Percentiles rank a stretch among this genome's conserved stretches.
phyloP scores from a whole-genome alignment of 192 early-diverging fungal species.

The Umbelopsis sp. region DNA sequence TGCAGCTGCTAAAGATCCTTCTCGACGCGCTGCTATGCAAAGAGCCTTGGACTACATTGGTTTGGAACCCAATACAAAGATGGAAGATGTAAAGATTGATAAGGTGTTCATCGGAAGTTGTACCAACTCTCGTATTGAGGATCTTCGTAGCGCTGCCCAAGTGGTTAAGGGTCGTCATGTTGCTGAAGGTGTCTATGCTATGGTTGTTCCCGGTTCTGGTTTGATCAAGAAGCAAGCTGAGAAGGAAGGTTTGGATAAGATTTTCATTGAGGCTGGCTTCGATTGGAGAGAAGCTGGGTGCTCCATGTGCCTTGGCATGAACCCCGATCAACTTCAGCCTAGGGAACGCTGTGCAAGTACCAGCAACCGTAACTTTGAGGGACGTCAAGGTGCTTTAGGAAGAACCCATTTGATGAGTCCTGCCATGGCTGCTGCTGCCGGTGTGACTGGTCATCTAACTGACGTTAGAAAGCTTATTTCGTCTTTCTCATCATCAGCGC shows the following conservation, averaged over 20 bases:
- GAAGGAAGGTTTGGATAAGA: slow-evolving; percentile 66
- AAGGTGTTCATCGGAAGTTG: slow-evolving; percentile 79
- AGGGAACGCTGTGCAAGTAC: slow-evolving; percentile 72
- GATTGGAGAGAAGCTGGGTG: slow-evolving; percentile 75
- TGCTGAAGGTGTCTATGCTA: slow-evolving; percentile 63
- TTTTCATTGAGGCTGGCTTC: slow-evolving; percentile 71
- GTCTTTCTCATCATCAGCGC: slow-evolving; percentile 42
- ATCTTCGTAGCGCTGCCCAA: slow-evolving; percentile 63
- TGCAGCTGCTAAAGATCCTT: slow-evolving; percentile 41
- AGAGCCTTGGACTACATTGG: slow-evolving; percentile 68
- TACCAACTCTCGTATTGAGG: slow-evolving; percentile 77
- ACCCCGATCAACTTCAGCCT: slow-evolving; percentile 70
- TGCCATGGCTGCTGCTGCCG: slow-evolving; percentile 75
- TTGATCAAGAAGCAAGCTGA: slow-evolving; percentile 72
- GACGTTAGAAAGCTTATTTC: slow-evolving; percentile 58
- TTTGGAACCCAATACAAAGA: slow-evolving; percentile 57
- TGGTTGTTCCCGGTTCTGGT: slow-evolving; percentile 77
- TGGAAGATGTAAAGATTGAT: slow-evolving; percentile 61
- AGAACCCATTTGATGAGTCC: slow-evolving; percentile 68
- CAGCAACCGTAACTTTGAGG: slow-evolving; percentile 78
- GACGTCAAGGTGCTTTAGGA: slow-evolving; percentile 67
- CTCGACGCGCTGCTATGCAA: slow-evolving; percentile 50
- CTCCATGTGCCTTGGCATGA: slow-evolving; percentile 78
- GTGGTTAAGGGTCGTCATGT: slow-evolving; percentile 62
- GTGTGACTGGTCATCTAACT: slow-evolving; percentile 59